Conservation (phyloP, 164 flowering plant genomes). For the Aristolochia contorta region DNA sequence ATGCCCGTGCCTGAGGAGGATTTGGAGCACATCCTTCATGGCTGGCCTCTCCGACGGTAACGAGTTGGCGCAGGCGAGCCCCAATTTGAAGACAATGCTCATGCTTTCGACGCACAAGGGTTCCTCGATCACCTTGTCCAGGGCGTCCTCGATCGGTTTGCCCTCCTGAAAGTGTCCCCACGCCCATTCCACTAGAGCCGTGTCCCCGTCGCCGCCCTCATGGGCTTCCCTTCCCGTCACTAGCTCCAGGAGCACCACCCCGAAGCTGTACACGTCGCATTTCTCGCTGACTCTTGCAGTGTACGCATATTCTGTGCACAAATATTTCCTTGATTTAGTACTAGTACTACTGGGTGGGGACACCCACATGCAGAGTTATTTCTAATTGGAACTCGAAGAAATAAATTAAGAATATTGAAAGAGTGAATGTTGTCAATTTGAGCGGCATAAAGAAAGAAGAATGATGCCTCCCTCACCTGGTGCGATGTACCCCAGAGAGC, state of each 20-base stretch:
- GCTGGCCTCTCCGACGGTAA: conserved; percentile 47
- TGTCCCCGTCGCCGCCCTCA: conserved; percentile 43
- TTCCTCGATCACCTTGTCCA: conserved; percentile 46
- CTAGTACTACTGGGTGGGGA: too few species aligned
- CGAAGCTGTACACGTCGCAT: conserved; percentile 73
- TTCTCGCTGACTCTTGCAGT: conserved; percentile 52
- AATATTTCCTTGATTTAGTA: too few species aligned
- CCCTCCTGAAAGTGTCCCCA: conserved; percentile 34
- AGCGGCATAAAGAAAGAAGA: too few species aligned
- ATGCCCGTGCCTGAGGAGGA: conserved; percentile 14
- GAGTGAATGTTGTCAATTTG: too few species aligned
- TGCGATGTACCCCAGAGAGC: conserved; percentile 71
- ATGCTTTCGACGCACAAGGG: conserved; percentile 36
- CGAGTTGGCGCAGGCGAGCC: conserved; percentile 40
- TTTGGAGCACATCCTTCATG: conserved; percentile 51
- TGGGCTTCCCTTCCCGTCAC: conserved; percentile 47
- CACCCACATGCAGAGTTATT: too few species aligned
- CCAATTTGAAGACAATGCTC: conserved; percentile 40
- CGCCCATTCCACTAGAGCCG: conserved; percentile 54
- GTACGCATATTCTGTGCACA: conserved; percentile 57
- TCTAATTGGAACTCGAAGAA: too few species aligned
- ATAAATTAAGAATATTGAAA: too few species aligned
- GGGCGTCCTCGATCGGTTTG: conserved; percentile 18
- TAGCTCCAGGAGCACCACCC: conserved; percentile 69
- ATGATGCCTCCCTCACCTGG: too few species aligned